Evolutionary conservation across 495 filamentous ascomycete species (phyloP).

Genomic region (Hyaloscypha variabilis): DNA sequence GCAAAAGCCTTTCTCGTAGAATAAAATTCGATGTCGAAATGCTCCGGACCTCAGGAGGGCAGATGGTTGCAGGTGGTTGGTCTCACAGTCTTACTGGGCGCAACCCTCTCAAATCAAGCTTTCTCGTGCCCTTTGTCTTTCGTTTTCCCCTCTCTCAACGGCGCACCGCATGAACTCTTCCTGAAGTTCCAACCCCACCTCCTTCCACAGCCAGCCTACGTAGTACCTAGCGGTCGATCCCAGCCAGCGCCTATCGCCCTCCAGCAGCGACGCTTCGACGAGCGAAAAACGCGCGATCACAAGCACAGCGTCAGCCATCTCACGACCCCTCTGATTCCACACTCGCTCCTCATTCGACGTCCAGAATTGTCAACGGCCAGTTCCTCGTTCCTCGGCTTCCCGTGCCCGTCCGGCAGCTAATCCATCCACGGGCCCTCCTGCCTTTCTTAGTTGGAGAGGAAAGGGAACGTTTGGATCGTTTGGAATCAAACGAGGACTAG

Average conservation of each 20-base stretch:
- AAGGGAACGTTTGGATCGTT: too few relatives aligned
- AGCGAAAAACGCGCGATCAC: background rate
- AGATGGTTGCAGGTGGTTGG: background rate
- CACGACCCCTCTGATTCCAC: background rate
- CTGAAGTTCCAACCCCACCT: background rate
- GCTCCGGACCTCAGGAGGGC: background rate
- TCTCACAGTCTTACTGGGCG: too few relatives aligned
- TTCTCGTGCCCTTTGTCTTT: background rate
- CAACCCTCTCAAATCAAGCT: background rate
- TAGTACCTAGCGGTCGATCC: background rate
- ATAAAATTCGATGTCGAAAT: background rate
- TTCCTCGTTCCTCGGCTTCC: background rate
- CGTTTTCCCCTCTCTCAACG: background rate
- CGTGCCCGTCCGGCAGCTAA: background rate
- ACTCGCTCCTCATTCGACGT: background rate
- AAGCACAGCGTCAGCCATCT: background rate
- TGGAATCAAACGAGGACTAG: too few relatives aligned
- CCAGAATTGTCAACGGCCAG: background rate
- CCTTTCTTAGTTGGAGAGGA: background rate
- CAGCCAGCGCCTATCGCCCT: background rate
- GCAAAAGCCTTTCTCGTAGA: background rate
- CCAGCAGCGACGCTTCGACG: too few relatives aligned
- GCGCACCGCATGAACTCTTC: background rate
- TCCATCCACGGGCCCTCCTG: background rate
- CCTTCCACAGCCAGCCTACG: background rate